Conservation (phyloP, 192 early-diverging fungal species). For the Borealophlyctis nickersoniae region DNA sequence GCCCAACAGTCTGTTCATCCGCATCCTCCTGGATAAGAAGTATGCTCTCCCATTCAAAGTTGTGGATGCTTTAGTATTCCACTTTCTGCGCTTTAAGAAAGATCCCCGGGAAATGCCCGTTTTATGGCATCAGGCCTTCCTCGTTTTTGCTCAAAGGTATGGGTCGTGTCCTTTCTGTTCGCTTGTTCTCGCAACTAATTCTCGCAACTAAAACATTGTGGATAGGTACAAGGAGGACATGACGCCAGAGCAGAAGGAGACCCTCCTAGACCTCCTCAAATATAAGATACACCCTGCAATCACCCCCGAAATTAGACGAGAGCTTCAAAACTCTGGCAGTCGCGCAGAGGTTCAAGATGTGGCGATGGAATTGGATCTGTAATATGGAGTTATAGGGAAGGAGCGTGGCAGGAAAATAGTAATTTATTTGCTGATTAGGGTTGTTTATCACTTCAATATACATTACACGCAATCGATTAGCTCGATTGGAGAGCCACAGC, state of each 20-base stretch:
- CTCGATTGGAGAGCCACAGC: not conserved
- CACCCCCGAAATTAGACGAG: conserved; percentile 90
- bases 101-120: conserved; percentile 85
- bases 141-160: conserved; percentile 89
- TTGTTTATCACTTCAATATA: not conserved
- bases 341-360: conserved; percentile 15
- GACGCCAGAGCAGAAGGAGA: conserved; percentile 91
- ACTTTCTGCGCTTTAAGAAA: conserved; percentile 85
- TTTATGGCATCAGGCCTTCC: conserved; percentile 94
- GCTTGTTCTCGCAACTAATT: not conserved
- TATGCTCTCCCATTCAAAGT: conserved; percentile 97
- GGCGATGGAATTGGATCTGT: not conserved
- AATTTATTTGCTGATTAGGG: not conserved
- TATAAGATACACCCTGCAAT: conserved; percentile 78
- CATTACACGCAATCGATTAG: not conserved
- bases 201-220: too few species aligned
- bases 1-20: conserved; percentile 91
- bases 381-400: not conserved
- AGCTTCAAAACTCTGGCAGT: conserved; percentile 49
- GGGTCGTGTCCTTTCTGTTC: not conserved
- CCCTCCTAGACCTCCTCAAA: conserved; percentile 77
- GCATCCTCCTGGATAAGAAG: conserved; percentile 95
- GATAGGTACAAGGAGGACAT: conserved; percentile 90
- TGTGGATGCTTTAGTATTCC: conserved; percentile 91
- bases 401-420: not conserved